Evolutionary conservation across 2,329 filamentous ascomycete species (phyloP), one percentile per base, ranked within the genome.

Genomic region (Ophiocordyceps robertsii): DNA sequence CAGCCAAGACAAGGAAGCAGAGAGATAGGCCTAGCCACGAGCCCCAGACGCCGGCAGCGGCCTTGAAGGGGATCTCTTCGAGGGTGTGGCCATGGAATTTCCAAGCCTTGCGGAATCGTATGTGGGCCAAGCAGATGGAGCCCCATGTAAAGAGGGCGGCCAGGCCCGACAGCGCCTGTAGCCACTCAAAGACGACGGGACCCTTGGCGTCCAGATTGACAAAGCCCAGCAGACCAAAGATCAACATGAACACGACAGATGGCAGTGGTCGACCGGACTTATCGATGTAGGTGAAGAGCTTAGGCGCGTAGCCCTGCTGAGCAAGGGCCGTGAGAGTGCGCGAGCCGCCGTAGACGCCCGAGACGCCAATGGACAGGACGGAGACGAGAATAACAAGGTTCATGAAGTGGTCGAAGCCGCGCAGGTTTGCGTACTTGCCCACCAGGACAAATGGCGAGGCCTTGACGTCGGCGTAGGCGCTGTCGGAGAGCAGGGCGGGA

Each of bases 61-160:
- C 74, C 40, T 62, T 59, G 65, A 80, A 85, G 1, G 80, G 75
- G n/a, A 85, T 70, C 59, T 84, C 80, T 41, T 81, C 75, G 8
- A 82, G 56, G 11, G 66, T 70, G 58, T 74, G 77, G 33, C 77
- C 77, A 46, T 80, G 70, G 29, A 63, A 57, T 39, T 57, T 60
- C 77, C 77, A 81, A 2, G 75, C 77, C 17, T 55, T 53, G 38
- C 77, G 75, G 69, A 80, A 82, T 39, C 77, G 75, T 54, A 82
- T 78, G 54, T 82, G 77, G 3, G 73, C 70, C 14, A 77, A 54
- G 56, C 75, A 80, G 51, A 82, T 76, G 42, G 71, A 76, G 35
- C 70, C 75, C 77, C 77, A 82, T 29, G 75, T 75, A 58, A 79
- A 80, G 46, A 82, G 69, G 39, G 73, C 69, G 14, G 71, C 69